phyloP scores from a whole-genome alignment of 306 rosid species.

The Vigna mungo region DNA sequence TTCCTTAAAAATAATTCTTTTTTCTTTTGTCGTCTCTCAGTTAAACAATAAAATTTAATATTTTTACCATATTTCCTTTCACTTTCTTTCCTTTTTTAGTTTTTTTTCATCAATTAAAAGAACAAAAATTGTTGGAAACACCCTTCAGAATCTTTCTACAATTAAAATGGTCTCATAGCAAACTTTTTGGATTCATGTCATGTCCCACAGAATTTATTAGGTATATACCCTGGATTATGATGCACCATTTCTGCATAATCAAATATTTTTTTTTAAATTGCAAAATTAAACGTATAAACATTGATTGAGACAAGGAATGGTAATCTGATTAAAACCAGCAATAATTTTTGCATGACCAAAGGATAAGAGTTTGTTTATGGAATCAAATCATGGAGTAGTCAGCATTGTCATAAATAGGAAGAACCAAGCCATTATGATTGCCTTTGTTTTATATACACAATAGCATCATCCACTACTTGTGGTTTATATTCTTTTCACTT shows the following conservation, averaged over 20 bases:
- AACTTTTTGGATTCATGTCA: not conserved
- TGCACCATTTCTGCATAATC: too few relatives aligned
- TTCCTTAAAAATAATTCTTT: too few relatives aligned
- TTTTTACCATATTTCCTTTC: not conserved
- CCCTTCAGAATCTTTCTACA: not conserved
- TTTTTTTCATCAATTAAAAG: not conserved
- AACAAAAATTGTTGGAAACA: not conserved
- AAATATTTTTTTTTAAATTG: too few relatives aligned
- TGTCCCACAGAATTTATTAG: too few relatives aligned
- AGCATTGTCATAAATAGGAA: not conserved
- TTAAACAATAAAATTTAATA: not conserved
- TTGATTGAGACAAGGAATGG: too few relatives aligned
- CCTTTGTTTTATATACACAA: not conserved
- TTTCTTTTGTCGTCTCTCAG: not conserved
- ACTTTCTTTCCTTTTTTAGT: not conserved
- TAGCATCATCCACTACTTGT: not conserved
- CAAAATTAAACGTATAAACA: too few relatives aligned
- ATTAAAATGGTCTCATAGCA: not conserved
- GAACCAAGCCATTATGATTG: constrained; percentile 11
- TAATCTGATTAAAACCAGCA: too few relatives aligned
- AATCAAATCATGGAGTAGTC: not conserved
- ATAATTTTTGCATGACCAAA: not conserved
- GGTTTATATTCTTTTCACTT: constrained; percentile 25
- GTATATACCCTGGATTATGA: too few relatives aligned
- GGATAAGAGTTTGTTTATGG: too few relatives aligned